Evolutionary conservation across 352 stramenopile genomes (phyloP).

Genomic region (Phytophthora podocarpi): DNA sequence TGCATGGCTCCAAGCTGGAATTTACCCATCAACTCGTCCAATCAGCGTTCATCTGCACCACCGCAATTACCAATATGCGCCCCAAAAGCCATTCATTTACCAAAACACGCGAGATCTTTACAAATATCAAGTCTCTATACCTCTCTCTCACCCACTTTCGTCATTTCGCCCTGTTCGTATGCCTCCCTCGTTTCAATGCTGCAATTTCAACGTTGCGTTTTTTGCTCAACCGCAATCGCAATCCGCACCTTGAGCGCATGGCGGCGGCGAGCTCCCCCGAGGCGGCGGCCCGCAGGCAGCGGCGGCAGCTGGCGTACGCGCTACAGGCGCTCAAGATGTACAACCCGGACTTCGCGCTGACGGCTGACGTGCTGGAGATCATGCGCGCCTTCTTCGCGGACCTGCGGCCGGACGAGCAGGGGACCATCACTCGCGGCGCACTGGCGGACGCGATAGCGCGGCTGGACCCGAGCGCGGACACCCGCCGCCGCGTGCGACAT

Average conservation of each 20-base stretch:
- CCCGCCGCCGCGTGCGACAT: constrained; percentile 43
- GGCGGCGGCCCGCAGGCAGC: constrained; percentile 20
- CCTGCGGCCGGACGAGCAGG: constrained; percentile 50
- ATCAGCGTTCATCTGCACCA: no score
- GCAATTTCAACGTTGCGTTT: not conserved
- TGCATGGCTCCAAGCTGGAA: no score
- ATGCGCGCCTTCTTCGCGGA: constrained; percentile 83
- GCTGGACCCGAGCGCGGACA: constrained; percentile 64
- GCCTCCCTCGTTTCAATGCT: no score
- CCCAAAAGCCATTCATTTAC: no score
- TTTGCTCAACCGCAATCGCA: not conserved
- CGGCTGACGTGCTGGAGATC: constrained; percentile 80
- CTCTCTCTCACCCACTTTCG: no score
- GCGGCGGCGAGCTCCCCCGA: not conserved
- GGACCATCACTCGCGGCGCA: constrained; percentile 55
- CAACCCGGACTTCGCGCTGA: constrained; percentile 86
- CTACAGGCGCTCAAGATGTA: constrained; percentile 75
- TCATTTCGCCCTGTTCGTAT: no score
- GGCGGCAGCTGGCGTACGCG: constrained; percentile 47
- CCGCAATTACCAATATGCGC: no score
- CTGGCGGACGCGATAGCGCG: constrained; percentile 71
- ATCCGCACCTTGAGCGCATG: not conserved
- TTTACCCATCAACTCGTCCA: no score
- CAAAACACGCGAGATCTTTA: no score
- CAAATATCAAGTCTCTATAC: no score